Percentiles rank a stretch among this genome's conserved stretches.
Evolutionary conservation across 345 rosid genomes (phyloP).

Genomic region (Arabidopsis suecica): DNA sequence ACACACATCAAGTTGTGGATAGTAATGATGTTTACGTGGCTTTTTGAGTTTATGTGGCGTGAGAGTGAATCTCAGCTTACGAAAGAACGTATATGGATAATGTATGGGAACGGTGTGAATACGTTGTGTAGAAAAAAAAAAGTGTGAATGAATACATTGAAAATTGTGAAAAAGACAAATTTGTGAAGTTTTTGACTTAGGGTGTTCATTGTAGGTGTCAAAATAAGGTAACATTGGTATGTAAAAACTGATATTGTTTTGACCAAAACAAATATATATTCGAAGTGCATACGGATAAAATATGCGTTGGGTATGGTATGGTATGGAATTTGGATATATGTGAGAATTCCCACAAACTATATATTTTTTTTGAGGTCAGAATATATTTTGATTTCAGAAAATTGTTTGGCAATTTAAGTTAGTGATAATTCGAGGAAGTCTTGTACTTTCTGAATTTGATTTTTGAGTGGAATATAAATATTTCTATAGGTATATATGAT

Average conservation of each 20-base stretch:
- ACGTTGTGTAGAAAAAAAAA: too few relatives aligned
- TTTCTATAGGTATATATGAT: background rate
- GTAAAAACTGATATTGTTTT: background rate
- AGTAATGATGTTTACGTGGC: conserved; percentile 32
- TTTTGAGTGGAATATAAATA: background rate
- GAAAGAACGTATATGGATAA: conserved; percentile 2
- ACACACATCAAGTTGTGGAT: background rate
- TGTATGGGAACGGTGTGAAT: background rate
- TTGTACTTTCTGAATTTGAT: background rate
- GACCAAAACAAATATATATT: background rate
- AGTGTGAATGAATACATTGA: background rate
- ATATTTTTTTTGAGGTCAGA: background rate
- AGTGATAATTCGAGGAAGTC: background rate
- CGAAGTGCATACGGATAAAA: background rate
- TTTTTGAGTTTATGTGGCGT: conserved; percentile 26
- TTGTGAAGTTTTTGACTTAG: background rate
- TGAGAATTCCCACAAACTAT: background rate
- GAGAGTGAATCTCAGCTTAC: conserved; percentile 18
- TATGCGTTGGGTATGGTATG: background rate
- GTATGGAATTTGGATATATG: background rate
- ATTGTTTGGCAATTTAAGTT: background rate
- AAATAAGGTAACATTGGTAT: background rate
- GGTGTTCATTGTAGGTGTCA: background rate
- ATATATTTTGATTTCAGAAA: background rate
- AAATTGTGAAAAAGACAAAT: background rate